These are phyloP conservation scores for Colletotrichum nymphaeae DNA, from an alignment of 2,329 filamentous ascomycete species.

Conservation along the genomic window DNA sequence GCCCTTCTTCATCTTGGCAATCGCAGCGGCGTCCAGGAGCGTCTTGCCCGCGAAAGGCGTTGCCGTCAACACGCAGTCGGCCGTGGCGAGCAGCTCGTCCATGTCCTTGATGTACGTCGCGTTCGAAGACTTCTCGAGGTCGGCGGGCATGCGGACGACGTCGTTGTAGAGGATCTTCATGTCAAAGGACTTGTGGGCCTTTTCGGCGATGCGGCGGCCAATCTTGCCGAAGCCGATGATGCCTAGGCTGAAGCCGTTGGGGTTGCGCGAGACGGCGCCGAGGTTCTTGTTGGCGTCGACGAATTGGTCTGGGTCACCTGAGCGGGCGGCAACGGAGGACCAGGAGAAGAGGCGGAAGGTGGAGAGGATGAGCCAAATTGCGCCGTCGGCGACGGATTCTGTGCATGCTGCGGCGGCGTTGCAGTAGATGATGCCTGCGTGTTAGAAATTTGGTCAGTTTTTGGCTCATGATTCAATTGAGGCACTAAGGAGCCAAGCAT, in stretches of 20 bases:
- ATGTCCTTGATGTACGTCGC: slow-evolving; percentile 51
- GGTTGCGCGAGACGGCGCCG: slow-evolving; percentile 25
- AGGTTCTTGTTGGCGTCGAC: slow-evolving; percentile 35
- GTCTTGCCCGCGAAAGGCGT: slow-evolving; percentile 76
- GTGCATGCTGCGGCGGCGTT: slow-evolving; percentile 31
- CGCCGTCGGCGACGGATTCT: slow-evolving; percentile 34
- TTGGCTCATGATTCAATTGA: too few relatives aligned
- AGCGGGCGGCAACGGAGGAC: slow-evolving; percentile 28
- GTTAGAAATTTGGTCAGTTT: not conserved
- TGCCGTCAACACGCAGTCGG: slow-evolving; percentile 72
- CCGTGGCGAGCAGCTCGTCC: slow-evolving; percentile 42
- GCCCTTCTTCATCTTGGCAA: slow-evolving; percentile 77
- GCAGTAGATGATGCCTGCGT: slow-evolving; percentile 18
- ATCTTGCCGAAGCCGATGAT: slow-evolving; percentile 72
- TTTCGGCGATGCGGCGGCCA: slow-evolving; percentile 58
- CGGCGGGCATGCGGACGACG: slow-evolving; percentile 49
- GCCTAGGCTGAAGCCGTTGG: slow-evolving; percentile 50
- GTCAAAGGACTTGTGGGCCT: slow-evolving; percentile 62
- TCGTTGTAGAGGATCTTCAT: slow-evolving; percentile 72
- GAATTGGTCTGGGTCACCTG: slow-evolving; percentile 32
- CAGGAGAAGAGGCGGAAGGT: slow-evolving; percentile 34
- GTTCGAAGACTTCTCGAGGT: slow-evolving; percentile 45
- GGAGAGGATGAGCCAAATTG: slow-evolving; percentile 34
- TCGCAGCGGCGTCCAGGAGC: slow-evolving; percentile 72
- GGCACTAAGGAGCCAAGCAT: not conserved